phyloP scores from a whole-genome alignment of 225 moss, liverwort and hornwort species.

The Climacium dendroides region DNA sequence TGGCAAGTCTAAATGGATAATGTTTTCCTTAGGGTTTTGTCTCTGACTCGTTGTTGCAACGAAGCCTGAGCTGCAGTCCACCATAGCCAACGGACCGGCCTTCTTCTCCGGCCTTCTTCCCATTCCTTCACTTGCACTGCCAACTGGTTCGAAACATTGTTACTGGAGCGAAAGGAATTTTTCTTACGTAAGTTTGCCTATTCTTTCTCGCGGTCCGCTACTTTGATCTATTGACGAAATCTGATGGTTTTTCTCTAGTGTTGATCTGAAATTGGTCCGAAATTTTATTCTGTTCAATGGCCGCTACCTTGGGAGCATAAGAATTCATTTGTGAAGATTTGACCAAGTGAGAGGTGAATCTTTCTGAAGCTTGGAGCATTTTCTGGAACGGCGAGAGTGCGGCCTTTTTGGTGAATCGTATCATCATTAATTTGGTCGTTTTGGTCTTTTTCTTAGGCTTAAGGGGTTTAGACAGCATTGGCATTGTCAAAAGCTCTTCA shows the following conservation, averaged over 20 bases:
- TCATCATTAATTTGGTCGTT: not conserved
- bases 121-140: not conserved
- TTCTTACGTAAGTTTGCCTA: not conserved
- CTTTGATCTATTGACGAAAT: not conserved
- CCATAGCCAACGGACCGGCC: not conserved
- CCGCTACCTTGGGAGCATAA: not conserved
- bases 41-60: not conserved
- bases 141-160: too few relatives aligned
- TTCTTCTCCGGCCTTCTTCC: not conserved
- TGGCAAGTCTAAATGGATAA: not conserved
- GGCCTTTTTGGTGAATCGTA: not conserved
- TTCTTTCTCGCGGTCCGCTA: not conserved
- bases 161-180: not conserved
- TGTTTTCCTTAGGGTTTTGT: slow-evolving; percentile 1
- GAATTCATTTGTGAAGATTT: not conserved
- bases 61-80: not conserved
- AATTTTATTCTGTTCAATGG: not conserved
- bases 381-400: not conserved
- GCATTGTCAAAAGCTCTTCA: not conserved
- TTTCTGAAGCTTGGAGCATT: not conserved
- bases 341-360: not conserved
- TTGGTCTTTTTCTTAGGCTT: not conserved
- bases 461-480: not conserved
- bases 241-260: not conserved
- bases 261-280: not conserved